Conservation (phyloP, 352 stramenopile species). For the Phytopythium litorale region DNA sequence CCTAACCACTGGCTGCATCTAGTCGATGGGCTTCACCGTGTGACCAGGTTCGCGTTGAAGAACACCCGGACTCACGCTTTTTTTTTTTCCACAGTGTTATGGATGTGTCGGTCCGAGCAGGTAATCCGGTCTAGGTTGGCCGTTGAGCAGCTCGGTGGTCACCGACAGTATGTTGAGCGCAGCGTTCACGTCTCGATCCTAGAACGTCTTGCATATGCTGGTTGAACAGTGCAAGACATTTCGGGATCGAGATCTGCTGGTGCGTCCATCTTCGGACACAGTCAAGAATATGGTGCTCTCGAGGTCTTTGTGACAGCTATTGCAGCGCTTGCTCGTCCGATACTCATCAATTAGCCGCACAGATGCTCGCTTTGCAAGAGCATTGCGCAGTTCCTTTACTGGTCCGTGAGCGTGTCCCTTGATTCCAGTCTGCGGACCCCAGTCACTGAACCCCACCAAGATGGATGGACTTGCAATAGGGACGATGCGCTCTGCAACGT, state of each 20-base stretch:
- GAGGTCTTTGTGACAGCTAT: not conserved
- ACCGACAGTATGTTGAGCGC: not conserved
- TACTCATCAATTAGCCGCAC: not conserved
- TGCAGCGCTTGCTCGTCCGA: conserved; percentile 4
- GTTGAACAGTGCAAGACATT: conserved; percentile 1
- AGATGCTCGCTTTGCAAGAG: not conserved
- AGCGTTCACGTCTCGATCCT: conserved; percentile 4
- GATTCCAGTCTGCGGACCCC: not conserved
- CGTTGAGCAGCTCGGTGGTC: not conserved
- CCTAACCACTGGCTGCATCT: not conserved
- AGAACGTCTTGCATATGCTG: not conserved
- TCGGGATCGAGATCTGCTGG: not conserved
- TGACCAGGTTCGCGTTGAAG: no score
- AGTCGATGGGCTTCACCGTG: not conserved
- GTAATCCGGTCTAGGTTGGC: not conserved
- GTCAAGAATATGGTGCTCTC: not conserved
- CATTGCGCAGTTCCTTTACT: not conserved
- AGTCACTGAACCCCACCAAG: not conserved
- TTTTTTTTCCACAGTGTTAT: not conserved
- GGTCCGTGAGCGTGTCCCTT: not conserved
- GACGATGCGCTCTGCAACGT: not conserved
- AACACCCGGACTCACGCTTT: not conserved
- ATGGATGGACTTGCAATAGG: not conserved
- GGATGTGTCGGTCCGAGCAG: not conserved
- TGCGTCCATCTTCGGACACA: not conserved